Evolutionary conservation across 192 early-diverging fungal genomes (phyloP).

Genomic region (Haplosporangium gracile): DNA sequence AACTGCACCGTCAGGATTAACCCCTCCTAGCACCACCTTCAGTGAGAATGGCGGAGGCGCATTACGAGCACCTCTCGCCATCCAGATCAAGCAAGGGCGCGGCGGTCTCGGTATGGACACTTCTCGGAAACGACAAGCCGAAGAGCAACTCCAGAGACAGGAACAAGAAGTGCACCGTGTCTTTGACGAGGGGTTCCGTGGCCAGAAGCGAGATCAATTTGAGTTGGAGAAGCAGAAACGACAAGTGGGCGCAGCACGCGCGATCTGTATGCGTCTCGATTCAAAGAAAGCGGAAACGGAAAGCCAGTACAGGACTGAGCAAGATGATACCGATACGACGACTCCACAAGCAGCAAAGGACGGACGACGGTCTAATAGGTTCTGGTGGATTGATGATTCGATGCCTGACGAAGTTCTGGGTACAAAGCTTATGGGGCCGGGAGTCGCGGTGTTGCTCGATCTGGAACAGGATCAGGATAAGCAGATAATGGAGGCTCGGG

Average conservation of each 20-base stretch:
- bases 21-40: neutral
- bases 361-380: slow-evolving; percentile 30
- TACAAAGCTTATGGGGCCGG: slow-evolving; percentile 38
- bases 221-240: slow-evolving; percentile 51
- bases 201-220: slow-evolving; percentile 36
- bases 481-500: neutral
- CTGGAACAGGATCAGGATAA: neutral
- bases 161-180: slow-evolving; percentile 28
- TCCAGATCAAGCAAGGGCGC: slow-evolving; percentile 55
- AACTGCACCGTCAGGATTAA: neutral
- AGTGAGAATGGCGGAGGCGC: neutral
- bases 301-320: neutral
- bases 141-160: slow-evolving; percentile 48
- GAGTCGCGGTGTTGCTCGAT: neutral
- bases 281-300: slow-evolving; percentile 26
- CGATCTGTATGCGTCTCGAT: slow-evolving; percentile 59
- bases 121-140: slow-evolving; percentile 40
- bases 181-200: slow-evolving; percentile 59
- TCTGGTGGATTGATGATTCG: slow-evolving; percentile 49
- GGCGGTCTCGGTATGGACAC: slow-evolving; percentile 63
- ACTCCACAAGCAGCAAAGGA: neutral
- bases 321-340: too few species aligned
- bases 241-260: slow-evolving; percentile 51
- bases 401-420: slow-evolving; percentile 43
- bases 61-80: slow-evolving; percentile 26